Conservation (phyloP, 106 monocot species). For the Hemerocallis citrina region DNA sequence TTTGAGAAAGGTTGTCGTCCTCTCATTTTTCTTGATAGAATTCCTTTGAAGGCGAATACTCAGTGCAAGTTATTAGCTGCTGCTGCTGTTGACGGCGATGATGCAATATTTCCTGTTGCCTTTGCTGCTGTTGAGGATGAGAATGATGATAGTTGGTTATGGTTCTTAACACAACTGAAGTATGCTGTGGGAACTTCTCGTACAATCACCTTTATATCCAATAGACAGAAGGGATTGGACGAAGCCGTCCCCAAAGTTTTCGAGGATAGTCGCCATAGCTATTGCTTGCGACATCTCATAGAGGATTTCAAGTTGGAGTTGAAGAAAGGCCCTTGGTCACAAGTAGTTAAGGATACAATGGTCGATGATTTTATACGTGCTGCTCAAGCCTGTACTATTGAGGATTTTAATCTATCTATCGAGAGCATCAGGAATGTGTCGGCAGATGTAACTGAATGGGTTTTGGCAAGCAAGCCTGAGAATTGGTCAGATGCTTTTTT, state of each 20-base stretch:
- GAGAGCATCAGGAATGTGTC: slow-evolving; percentile 63
- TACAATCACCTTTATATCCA: slow-evolving; percentile 62
- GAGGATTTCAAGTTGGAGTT: slow-evolving; percentile 76
- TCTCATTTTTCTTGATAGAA: slow-evolving; percentile 73
- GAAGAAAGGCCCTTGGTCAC: slow-evolving; percentile 58
- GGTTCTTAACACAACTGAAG: slow-evolving; percentile 82
- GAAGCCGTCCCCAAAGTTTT: slow-evolving; percentile 72
- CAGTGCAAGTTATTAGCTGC: slow-evolving; percentile 65
- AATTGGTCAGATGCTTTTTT: slow-evolving; percentile 86
- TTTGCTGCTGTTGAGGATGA: slow-evolving; percentile 88
- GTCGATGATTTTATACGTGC: slow-evolving; percentile 73
- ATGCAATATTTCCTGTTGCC: slow-evolving; percentile 76
- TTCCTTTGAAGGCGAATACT: slow-evolving; percentile 69
- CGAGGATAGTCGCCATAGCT: slow-evolving; percentile 53
- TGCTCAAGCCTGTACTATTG: slow-evolving; percentile 62
- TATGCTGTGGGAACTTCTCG: slow-evolving; percentile 47
- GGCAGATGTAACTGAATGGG: slow-evolving; percentile 56
- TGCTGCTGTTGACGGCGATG: slow-evolving; percentile 71
- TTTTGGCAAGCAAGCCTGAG: slow-evolving; percentile 64
- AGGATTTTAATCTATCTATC: slow-evolving; percentile 68
- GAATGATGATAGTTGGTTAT: slow-evolving; percentile 65
- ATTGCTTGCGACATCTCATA: slow-evolving; percentile 63
- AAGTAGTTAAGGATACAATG: slow-evolving; percentile 52
- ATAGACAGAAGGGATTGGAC: slow-evolving; percentile 63
- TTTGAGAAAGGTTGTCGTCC: slow-evolving; percentile 92